Evolutionary conservation across 2,329 filamentous ascomycete genomes (phyloP).

Genomic region (Xylaria hypoxylon): DNA sequence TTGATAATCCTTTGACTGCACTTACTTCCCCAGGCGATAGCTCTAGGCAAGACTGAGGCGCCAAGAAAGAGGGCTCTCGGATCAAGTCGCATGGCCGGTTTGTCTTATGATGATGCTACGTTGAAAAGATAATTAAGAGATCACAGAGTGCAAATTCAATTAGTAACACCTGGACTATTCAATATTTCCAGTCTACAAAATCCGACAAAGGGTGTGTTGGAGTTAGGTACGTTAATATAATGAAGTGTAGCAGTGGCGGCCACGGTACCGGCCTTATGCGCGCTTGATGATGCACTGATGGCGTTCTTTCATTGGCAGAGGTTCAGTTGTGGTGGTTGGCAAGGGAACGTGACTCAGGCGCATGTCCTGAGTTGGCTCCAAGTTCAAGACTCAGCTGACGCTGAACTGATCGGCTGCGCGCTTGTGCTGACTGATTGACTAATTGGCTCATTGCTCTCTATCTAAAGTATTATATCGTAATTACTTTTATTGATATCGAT

Average conservation of each 20-base stretch:
- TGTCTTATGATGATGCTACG: slow-evolving; percentile 21
- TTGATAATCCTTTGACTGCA: slow-evolving; percentile 15
- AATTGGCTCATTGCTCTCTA: slow-evolving; percentile 1
- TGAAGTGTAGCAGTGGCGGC: slow-evolving; percentile 10
- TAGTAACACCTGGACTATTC: not conserved
- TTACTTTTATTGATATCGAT: not conserved
- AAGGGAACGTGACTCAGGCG: slow-evolving; percentile 41
- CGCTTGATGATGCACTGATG: slow-evolving; percentile 18
- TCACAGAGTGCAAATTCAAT: slow-evolving; percentile 12
- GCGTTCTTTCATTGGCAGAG: slow-evolving; percentile 24
- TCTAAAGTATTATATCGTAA: not conserved
- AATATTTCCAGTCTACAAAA: slow-evolving; percentile 1
- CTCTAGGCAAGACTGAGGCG: slow-evolving; percentile 51
- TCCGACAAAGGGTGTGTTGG: not conserved
- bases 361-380: slow-evolving; percentile 25
- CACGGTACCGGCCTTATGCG: slow-evolving; percentile 32
- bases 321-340: slow-evolving; percentile 38
- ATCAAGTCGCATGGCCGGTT: slow-evolving; percentile 49
- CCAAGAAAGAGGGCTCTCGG: slow-evolving; percentile 46
- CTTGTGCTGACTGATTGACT: slow-evolving; percentile 18
- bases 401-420: slow-evolving; percentile 22
- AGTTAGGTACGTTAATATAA: slow-evolving; percentile 5
- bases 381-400: slow-evolving; percentile 23
- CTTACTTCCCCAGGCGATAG: slow-evolving; percentile 58
- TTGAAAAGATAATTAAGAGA: not conserved